Percentiles rank a stretch among this genome's conserved stretches.
Conservation (phyloP, 192 early-diverging fungal genomes). For the Dissophora globulifera region DNA sequence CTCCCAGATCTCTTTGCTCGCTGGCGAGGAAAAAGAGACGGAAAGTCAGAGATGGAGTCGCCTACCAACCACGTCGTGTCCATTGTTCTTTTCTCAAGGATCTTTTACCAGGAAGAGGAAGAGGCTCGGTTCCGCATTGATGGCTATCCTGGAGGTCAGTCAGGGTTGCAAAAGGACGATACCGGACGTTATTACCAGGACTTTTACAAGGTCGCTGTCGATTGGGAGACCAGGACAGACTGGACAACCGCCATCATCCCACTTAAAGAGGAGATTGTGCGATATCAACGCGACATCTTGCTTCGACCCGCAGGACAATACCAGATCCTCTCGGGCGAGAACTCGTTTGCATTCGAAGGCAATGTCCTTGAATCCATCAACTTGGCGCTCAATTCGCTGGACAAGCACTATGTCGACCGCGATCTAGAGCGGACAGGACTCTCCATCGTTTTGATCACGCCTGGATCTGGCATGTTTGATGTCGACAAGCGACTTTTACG, state of each 20-base stretch:
- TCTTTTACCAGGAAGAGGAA: conserved; percentile 76
- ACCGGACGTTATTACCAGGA: conserved; percentile 82
- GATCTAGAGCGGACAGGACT: conserved; percentile 92
- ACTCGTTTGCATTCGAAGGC: conserved; percentile 89
- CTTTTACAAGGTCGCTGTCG: conserved; percentile 94
- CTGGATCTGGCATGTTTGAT: conserved; percentile 90
- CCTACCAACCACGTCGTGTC: conserved; percentile 94
- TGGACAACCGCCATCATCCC: conserved; percentile 73
- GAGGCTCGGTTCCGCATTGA: conserved; percentile 29
- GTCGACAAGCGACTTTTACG: conserved; percentile 85
- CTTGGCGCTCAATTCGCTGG: conserved; percentile 93
- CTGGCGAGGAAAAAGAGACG: conserved; percentile 74
- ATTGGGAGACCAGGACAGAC: conserved; percentile 87
- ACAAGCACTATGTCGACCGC: conserved; percentile 94
- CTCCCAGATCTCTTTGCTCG: conserved; percentile 87
- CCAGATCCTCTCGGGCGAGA: conserved; percentile 74
- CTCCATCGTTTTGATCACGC: conserved; percentile 88
- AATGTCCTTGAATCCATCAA: conserved; percentile 97
- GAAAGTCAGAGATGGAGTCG: conserved; percentile 55
- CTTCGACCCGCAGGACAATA: conserved; percentile 59
- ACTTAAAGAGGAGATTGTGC: conserved; percentile 80
- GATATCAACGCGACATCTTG: conserved; percentile 76
- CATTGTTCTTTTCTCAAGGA: conserved; percentile 92
- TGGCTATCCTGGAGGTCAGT: conserved; percentile 41
- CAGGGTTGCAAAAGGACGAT: conserved; percentile 56